These are phyloP conservation scores for Lodderomyces theae DNA, from an alignment of 1,139 yeast species.

Conservation along the genomic window DNA sequence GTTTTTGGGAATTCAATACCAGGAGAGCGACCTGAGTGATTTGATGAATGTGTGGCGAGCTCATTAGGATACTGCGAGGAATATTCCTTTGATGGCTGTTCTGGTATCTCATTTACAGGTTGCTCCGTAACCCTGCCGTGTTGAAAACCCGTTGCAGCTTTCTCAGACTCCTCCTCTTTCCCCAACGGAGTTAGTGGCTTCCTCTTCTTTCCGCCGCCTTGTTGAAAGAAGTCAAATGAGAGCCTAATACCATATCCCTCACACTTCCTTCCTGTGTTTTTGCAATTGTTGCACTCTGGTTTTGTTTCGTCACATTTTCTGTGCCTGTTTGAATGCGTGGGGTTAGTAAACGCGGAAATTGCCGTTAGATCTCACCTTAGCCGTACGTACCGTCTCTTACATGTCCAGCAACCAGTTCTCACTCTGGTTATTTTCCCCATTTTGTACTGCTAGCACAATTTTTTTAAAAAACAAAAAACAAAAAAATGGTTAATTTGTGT, in stretches of 20 bases:
- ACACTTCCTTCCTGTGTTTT: slow-evolving; percentile 41
- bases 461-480: too few species aligned
- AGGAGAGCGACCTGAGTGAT: too few species aligned
- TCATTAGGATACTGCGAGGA: too few species aligned
- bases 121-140: too few species aligned
- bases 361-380: not conserved
- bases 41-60: too few species aligned
- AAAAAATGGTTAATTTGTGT: too few species aligned
- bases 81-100: too few species aligned
- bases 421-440: slow-evolving; percentile 46
- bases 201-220: slow-evolving; percentile 14
- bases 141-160: too few species aligned
- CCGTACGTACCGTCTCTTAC: slow-evolving; percentile 35
- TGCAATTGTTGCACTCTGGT: slow-evolving; percentile 54
- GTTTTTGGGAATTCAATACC: not conserved
- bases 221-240: slow-evolving; percentile 47
- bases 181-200: not conserved
- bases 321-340: slow-evolving; percentile 17
- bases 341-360: slow-evolving; percentile 4
- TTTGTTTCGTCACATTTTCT: slow-evolving; percentile 58
- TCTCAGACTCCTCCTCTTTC: not conserved
- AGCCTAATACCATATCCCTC: slow-evolving; percentile 49
- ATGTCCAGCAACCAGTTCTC: slow-evolving; percentile 51
- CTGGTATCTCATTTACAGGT: too few species aligned
- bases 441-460: too few species aligned